These are phyloP conservation scores for Globisporangium recalcitrans DNA, from an alignment of 352 stramenopile species.

Conservation along the genomic window DNA sequence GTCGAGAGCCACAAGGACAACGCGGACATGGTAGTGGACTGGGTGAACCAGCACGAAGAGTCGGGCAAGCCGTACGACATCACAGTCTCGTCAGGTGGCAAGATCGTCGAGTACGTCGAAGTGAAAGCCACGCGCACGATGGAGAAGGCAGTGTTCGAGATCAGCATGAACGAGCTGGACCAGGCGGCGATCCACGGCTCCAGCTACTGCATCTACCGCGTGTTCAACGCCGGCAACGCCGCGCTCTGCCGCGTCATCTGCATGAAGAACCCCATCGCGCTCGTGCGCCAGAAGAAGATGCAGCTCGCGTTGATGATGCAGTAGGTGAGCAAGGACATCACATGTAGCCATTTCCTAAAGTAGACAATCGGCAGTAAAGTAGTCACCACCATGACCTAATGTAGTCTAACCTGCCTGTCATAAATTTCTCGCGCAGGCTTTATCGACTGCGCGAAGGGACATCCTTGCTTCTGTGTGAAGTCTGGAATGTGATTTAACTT, in stretches of 20 bases:
- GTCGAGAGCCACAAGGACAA: conserved; percentile 34
- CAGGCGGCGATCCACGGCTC: conserved; percentile 72
- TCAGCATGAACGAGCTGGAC: conserved; percentile 87
- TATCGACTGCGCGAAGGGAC: too few species aligned
- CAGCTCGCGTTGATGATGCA: conserved; percentile 79
- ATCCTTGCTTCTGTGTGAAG: too few species aligned
- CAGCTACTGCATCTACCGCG: conserved; percentile 79
- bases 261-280: conserved; percentile 78
- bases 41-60: conserved; percentile 78
- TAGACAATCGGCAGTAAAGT: too few species aligned
- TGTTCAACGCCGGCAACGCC: conserved; percentile 78
- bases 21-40: conserved; percentile 38
- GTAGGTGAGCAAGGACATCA: too few species aligned
- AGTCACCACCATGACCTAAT: too few species aligned
- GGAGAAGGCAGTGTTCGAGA: conserved; percentile 86
- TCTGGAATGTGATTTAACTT: too few species aligned
- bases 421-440: too few species aligned
- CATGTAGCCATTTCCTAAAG: too few species aligned
- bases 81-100: conserved; percentile 38
- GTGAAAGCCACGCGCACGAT: conserved; percentile 85
- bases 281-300: conserved; percentile 81
- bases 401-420: too few species aligned
- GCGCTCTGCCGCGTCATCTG: conserved; percentile 68
- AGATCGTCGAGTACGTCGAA: conserved; percentile 76
- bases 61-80: conserved; percentile 83